phyloP scores from a whole-genome alignment of 2,329 filamentous ascomycete species.

The Tolypocladium album region DNA sequence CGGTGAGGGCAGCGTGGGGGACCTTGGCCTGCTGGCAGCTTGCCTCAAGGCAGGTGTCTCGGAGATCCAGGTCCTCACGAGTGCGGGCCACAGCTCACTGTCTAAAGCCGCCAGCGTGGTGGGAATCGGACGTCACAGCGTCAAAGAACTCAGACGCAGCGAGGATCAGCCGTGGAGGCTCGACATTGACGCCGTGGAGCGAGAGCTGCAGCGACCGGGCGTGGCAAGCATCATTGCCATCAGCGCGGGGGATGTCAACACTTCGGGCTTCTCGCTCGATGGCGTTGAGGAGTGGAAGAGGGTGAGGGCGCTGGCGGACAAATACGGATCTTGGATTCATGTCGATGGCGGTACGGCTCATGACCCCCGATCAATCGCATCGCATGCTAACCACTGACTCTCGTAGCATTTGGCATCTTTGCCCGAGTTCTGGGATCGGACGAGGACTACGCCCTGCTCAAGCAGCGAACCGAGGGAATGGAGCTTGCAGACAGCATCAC shows the following conservation, averaged over 20 bases:
- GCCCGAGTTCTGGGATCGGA: conserved; percentile 51
- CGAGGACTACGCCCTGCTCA: conserved; percentile 44
- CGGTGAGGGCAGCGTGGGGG: conserved; percentile 41
- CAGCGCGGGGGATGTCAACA: conserved; percentile 88
- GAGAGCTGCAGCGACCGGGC: conserved; percentile 37
- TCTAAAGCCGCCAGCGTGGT: conserved; percentile 74
- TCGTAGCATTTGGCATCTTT: conserved; percentile 71
- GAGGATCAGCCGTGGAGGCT: conserved; percentile 54
- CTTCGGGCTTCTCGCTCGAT: conserved; percentile 63
- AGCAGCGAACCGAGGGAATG: conserved; percentile 46
- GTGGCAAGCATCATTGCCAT: conserved; percentile 66
- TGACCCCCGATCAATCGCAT: no score
- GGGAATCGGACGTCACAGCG: conserved; percentile 60
- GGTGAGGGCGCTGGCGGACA: conserved; percentile 60
- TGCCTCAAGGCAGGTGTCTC: conserved; percentile 52
- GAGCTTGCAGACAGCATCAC: conserved; percentile 82
- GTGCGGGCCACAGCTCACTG: conserved; percentile 73
- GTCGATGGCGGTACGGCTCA: conserved; percentile 58
- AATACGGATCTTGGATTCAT: conserved; percentile 75
- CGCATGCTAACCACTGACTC: neutral
- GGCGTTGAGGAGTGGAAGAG: conserved; percentile 46
- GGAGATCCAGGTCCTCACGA: conserved; percentile 68
- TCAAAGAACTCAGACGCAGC: conserved; percentile 48
- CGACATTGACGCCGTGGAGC: conserved; percentile 55
- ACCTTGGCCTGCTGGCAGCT: conserved; percentile 58